Evolutionary conservation across 139 green algal genomes (phyloP).

Genomic region (Tetradesmus lagerheimii): DNA sequence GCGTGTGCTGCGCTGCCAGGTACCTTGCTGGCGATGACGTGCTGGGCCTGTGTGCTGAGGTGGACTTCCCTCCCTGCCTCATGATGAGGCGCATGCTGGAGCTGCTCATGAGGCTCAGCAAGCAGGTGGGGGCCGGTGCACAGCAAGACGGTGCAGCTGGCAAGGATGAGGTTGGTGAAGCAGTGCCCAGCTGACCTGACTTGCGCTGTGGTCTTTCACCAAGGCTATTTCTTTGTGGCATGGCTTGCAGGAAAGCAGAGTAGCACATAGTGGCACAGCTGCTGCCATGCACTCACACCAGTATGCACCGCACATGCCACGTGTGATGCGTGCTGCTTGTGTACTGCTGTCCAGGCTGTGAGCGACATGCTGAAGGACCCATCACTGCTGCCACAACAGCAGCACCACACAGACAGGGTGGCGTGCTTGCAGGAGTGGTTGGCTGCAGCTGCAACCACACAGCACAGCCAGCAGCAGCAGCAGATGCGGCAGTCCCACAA

Average conservation of each 20-base stretch:
- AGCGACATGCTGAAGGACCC: conserved; percentile 41
- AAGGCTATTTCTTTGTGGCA: background rate
- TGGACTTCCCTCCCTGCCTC: conserved; percentile 84
- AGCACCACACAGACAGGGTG: background rate
- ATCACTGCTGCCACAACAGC: conserved; percentile 1
- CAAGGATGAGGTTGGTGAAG: no score
- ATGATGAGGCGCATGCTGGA: conserved; percentile 76
- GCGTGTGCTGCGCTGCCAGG: conserved; percentile 4
- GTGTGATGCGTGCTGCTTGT: background rate
- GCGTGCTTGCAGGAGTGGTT: background rate
- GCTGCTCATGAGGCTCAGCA: conserved; percentile 52
- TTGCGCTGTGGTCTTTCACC: no score
- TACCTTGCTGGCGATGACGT: conserved; percentile 75
- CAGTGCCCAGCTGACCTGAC: no score
- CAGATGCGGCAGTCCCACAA: background rate
- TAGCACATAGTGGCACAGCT: background rate
- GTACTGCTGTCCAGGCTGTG: conserved; percentile 11
- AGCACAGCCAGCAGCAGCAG: conserved; percentile 14
- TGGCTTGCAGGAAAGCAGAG: background rate
- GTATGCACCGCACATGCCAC: background rate
- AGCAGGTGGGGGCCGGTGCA: background rate
- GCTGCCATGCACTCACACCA: background rate
- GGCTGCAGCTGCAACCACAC: background rate
- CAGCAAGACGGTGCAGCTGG: no score
- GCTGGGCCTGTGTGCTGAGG: conserved; percentile 65